These are phyloP conservation scores for Hansenula lynferdii DNA, from an alignment of 1,139 yeast genomes.

Conservation along the genomic window DNA sequence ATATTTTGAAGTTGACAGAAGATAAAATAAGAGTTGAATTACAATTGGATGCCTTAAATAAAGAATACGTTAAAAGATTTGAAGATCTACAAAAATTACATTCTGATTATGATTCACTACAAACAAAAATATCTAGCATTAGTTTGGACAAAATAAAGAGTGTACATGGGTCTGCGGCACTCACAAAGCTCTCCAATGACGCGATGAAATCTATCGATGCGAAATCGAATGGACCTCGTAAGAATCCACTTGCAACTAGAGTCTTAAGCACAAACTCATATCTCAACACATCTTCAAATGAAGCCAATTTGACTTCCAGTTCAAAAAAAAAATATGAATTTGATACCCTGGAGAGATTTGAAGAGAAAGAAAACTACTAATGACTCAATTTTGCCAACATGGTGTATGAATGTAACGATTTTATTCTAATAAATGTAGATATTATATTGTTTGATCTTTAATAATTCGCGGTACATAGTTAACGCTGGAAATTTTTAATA, in stretches of 20 bases:
- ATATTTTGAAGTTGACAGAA: conserved; percentile 15
- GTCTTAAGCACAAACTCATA: conserved; percentile 24
- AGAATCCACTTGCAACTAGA: conserved; percentile 15
- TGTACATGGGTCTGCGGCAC: conserved; percentile 27
- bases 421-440: too few species aligned
- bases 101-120: conserved; percentile 23
- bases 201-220: background rate
- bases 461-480: too few species aligned
- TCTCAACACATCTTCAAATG: conserved; percentile 12
- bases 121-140: conserved; percentile 21
- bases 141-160: conserved; percentile 27
- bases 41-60: conserved; percentile 20
- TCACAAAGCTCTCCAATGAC: conserved; percentile 23
- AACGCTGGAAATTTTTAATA: too few species aligned
- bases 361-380: background rate
- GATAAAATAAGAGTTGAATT: conserved; percentile 20
- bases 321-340: conserved; percentile 8
- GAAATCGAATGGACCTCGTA: conserved; percentile 1
- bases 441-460: too few species aligned
- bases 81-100: conserved; percentile 24
- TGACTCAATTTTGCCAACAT: too few species aligned
- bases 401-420: too few species aligned
- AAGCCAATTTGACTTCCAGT: conserved; percentile 10
- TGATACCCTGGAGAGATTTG: background rate
- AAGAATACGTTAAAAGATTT: conserved; percentile 21